phyloP scores from a whole-genome alignment of 2,329 filamentous ascomycete genomes.

The Pseudogymnoascus sp. region DNA sequence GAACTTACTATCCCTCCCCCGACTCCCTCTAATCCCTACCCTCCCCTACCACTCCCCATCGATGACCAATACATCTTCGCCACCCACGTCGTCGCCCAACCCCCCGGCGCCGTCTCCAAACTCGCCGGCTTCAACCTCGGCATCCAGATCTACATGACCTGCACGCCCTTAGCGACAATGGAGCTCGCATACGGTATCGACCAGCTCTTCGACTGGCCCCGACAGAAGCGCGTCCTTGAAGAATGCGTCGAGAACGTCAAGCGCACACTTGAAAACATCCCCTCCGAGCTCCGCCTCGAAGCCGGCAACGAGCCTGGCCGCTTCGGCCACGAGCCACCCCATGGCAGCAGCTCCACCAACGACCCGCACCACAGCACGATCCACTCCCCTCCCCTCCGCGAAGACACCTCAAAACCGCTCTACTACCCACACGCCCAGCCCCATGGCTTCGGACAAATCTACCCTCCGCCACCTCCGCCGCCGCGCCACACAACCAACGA shows the following conservation, averaged over 20 bases:
- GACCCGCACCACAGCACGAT: neutral
- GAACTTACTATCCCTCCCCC: conserved; percentile 69
- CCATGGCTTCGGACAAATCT: neutral
- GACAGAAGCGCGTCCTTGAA: conserved; percentile 66
- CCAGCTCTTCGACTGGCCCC: conserved; percentile 64
- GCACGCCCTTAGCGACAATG: conserved; percentile 68
- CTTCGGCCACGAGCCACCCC: conserved; percentile 26
- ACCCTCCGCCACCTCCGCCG: neutral
- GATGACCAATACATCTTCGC: conserved; percentile 75
- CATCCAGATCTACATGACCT: conserved; percentile 69
- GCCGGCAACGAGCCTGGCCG: conserved; percentile 31
- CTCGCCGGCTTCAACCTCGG: conserved; percentile 76
- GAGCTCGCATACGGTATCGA: conserved; percentile 77
- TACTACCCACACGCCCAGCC: conserved; percentile 6
- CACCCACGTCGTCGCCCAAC: conserved; percentile 62
- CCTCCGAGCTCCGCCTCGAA: conserved; percentile 57
- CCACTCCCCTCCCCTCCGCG: neutral
- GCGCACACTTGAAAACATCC: conserved; percentile 56
- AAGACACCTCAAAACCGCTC: conserved; percentile 28
- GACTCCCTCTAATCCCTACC: conserved; percentile 67
- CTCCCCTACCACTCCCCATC: conserved; percentile 70
- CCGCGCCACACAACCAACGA: neutral
- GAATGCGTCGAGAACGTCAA: conserved; percentile 65
- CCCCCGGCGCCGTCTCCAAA: conserved; percentile 57
- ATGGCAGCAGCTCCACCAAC: neutral